phyloP scores from a whole-genome alignment of 805 yeast species.

The Naumovozyma baii region DNA sequence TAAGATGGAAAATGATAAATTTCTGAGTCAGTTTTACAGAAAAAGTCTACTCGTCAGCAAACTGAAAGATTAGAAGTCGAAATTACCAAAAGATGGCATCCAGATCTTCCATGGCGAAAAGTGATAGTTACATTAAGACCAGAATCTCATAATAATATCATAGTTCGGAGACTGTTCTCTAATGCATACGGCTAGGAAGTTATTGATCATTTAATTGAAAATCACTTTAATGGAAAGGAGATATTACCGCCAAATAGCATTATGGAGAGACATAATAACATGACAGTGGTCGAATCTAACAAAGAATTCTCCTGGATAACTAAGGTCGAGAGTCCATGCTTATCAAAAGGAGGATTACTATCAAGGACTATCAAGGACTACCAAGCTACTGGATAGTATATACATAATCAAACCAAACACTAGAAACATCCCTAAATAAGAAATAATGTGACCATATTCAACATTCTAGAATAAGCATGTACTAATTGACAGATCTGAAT shows the following conservation, averaged over 20 bases:
- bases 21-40: not conserved
- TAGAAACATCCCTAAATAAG: no score
- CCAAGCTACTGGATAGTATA: not conserved
- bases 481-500: no score
- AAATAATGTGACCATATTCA: no score
- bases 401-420: no score
- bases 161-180: conserved; percentile 78
- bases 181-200: conserved; percentile 84
- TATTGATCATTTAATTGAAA: conserved; percentile 49
- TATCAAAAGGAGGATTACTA: conserved; percentile 2
- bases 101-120: conserved; percentile 61
- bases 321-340: conserved; percentile 2
- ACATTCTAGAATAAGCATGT: no score
- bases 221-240: conserved; percentile 44
- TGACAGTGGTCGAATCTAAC: conserved; percentile 5
- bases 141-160: conserved; percentile 90
- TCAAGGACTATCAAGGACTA: conserved; percentile 1
- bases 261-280: conserved; percentile 1
- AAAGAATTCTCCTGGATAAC: conserved; percentile 6
- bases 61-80: conserved; percentile 68
- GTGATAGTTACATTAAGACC: conserved; percentile 77
- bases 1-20: not conserved
- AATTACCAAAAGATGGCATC: conserved; percentile 82
- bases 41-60: conserved; percentile 29
- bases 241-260: conserved; percentile 8